Evolutionary conservation across 768 basidiomycete genomes (phyloP).

Genomic region (Phylloporus sp.): DNA sequence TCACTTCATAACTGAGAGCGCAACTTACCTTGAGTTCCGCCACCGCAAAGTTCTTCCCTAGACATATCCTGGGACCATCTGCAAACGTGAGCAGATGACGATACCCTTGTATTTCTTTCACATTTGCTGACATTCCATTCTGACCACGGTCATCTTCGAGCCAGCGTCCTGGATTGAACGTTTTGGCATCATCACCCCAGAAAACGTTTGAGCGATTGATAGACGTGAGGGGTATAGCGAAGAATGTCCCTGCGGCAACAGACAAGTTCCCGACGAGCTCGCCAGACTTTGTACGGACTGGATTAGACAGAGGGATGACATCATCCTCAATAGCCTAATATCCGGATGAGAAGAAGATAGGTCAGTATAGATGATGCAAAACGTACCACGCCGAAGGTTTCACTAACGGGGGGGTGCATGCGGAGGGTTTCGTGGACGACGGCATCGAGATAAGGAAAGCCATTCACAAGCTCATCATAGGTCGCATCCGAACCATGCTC

Average conservation of each 20-base stretch:
- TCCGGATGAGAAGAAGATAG: not conserved
- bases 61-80: constrained; percentile 47
- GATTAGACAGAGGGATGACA: constrained; percentile 48
- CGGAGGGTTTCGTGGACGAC: constrained; percentile 43
- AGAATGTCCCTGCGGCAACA: constrained; percentile 43
- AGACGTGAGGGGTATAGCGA: constrained; percentile 41
- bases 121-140: constrained; percentile 21
- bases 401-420: constrained; percentile 36
- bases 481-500: constrained; percentile 42
- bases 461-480: constrained; percentile 44
- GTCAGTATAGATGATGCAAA: not conserved
- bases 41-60: constrained; percentile 48
- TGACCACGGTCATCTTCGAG: constrained; percentile 27
- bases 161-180: constrained; percentile 64
- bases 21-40: constrained; percentile 30
- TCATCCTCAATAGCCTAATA: constrained; percentile 48
- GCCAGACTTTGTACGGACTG: constrained; percentile 40
- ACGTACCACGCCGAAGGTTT: constrained; percentile 11
- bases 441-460: constrained; percentile 52
- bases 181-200: constrained; percentile 58
- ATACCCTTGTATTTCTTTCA: constrained; percentile 32
- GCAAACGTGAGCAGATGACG: constrained; percentile 48
- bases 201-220: constrained; percentile 48
- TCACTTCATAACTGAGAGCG: not conserved
- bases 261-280: constrained; percentile 32